Percentiles rank a stretch among this genome's conserved stretches.
Conservation (phyloP, 257 asterid genomes). For the Cinchona pubescens region DNA sequence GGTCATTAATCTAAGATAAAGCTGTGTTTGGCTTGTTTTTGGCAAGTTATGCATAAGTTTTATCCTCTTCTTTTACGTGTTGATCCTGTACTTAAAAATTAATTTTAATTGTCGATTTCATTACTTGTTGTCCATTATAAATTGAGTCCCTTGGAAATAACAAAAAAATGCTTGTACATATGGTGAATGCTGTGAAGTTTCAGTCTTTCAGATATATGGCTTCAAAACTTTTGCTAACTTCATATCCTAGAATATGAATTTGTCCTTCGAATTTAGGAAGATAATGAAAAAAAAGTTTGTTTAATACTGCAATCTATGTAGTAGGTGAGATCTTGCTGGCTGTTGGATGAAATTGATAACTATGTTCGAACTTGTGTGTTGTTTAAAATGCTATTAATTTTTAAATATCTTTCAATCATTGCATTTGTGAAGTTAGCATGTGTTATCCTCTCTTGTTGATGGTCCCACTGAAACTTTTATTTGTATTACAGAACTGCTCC, state of each 20-base stretch:
- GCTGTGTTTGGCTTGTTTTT: slow-evolving; percentile 1
- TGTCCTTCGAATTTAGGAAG: background rate
- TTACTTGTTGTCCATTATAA: background rate
- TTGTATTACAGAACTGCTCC: slow-evolving; percentile 58
- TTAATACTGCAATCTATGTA: background rate
- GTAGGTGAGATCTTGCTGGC: background rate
- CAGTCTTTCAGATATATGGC: background rate
- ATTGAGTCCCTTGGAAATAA: background rate
- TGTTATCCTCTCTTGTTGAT: background rate
- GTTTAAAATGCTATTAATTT: background rate
- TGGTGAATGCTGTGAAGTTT: background rate
- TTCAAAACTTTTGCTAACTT: background rate
- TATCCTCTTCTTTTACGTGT: slow-evolving; percentile 12
- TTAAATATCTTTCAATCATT: background rate
- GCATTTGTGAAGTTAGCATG: background rate
- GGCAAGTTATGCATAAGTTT: slow-evolving; percentile 9
- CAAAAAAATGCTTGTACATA: background rate
- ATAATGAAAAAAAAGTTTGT: background rate
- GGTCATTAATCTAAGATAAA: slow-evolving; percentile 3
- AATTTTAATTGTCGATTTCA: background rate
- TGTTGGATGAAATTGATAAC: background rate
- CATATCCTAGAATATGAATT: background rate
- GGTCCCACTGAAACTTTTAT: background rate
- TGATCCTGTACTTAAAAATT: slow-evolving; percentile 4
- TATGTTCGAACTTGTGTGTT: background rate